Evolutionary conservation across 306 rosid species (phyloP).

Genomic region (Bauhinia variegata): DNA sequence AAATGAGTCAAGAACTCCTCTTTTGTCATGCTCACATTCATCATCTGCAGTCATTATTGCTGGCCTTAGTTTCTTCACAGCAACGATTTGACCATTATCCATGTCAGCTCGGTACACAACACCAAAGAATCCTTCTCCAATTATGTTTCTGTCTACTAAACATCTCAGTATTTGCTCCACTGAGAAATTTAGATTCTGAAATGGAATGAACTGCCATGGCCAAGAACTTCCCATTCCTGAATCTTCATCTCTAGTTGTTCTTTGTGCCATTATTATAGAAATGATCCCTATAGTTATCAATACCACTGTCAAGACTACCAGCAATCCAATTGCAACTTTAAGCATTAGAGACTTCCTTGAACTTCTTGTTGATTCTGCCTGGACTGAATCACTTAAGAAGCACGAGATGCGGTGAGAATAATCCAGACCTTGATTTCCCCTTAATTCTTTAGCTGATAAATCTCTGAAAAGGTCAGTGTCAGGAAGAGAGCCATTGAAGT

Average conservation of each 20-base stretch:
- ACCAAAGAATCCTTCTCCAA: constrained; percentile 68
- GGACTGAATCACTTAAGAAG: constrained; percentile 35
- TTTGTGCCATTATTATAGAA: constrained; percentile 49
- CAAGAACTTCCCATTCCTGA: constrained; percentile 53
- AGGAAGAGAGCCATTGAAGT: constrained; percentile 58
- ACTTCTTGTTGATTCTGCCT: constrained; percentile 29
- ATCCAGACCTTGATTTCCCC: constrained; percentile 59
- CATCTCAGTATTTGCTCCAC: constrained; percentile 52
- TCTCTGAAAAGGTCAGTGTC: constrained; percentile 60
- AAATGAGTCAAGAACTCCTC: constrained; percentile 53
- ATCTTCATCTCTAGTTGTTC: constrained; percentile 39
- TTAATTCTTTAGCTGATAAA: constrained; percentile 45
- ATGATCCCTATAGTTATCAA: constrained; percentile 48
- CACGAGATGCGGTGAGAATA: constrained; percentile 47
- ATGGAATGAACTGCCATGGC: constrained; percentile 71
- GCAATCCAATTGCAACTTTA: constrained; percentile 57
- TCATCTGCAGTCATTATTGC: constrained; percentile 35
- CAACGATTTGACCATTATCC: constrained; percentile 54
- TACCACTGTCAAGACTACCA: constrained; percentile 50
- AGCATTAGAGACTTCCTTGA: constrained; percentile 41
- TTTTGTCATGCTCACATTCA: constrained; percentile 39
- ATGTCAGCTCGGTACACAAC: constrained; percentile 61
- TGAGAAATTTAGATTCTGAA: constrained; percentile 60
- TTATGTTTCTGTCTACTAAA: constrained; percentile 54
- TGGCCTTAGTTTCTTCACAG: constrained; percentile 74